Base-by-base conservation (phyloP, 306 rosid genomes). In the Cicer pinnatifidum region DNA sequence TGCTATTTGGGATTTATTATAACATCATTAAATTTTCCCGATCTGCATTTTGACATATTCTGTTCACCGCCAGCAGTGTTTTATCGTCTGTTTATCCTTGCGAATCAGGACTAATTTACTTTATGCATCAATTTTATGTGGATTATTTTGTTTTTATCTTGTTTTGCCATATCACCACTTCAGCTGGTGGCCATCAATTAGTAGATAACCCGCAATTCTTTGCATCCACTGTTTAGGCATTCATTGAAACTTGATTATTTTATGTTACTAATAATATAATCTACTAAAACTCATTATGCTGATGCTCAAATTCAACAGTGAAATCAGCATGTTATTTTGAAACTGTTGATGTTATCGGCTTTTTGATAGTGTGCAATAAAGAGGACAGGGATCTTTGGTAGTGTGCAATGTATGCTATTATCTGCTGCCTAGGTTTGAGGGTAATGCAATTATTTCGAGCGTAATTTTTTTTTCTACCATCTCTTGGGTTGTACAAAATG, bases 1-100 rank as follows among this genome's bases (percentile, higher is more conserved):
- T 73, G 65, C 53, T 63, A 72, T 53, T 72, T 67, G 5, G 44
- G 37, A 45, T 28, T 68, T 68, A 47, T 67, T 35, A 54, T 65
- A 23, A 9, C 64, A 67, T 76, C 17, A 46, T 77, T 37, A 69
- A 41, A n/a, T 47, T 48, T 78, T 70, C 35, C 44, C n/a, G 28
- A 15, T 28, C 16, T 41, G 16, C 12, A 62, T 16, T 37, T 48
- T 47, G 6, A 47, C 17, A 57, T 63, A 17, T 15, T 64, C 58
- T 11, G 9, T 71, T 56, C 28, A 40, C 47, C 72, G 41, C n/a
- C 53, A 20, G 19, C 40, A 73, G 40, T 39, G 9, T 61, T 47
- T 4, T 35, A 6, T 35, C 13, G 16, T 75, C 23, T 9, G 23
- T 40, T 51, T 64, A 64, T 40, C 59, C 59, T 64, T 12, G 8